Base-by-base conservation (phyloP, 2,329 filamentous ascomycete species). In the Aureobasidium sp. region DNA sequence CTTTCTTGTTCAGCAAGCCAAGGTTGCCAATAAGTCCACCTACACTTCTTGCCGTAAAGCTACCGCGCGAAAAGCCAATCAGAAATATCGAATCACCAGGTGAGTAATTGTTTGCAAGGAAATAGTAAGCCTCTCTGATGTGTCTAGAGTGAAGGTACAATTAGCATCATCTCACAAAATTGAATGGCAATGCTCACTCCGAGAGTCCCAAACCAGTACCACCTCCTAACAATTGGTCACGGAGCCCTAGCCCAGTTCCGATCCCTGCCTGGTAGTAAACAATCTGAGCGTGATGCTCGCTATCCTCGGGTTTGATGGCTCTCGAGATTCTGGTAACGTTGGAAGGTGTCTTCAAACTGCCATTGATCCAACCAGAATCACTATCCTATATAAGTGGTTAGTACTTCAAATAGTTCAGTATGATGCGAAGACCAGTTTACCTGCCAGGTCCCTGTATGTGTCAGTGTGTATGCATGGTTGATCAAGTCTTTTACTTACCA, bases 81-180 rank as follows among this genome's bases (percentile, higher is more conserved):
- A 78, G 64, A 67, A 72, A 77, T 27, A 78, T 75, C 39, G 76
- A 73, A 53, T 77, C 77, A 35, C 64, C 68, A n/a, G 65, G 61
- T 22, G 65, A 64, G 42, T 85, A 85, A 71, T 86, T 86, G 66
- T 82, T 79, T 62, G 81, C 83, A 1, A 86, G 73, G 66, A 85
- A 86, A 2, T 79, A 77, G 67, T 87, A 87, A 0, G 82, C 81
- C 67, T 85, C 83, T 12, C 82, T 78, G 62, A 86, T 79, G 58
- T 86, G 71, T 54, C 31, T 33, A 11, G 12, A 33, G 31, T 8
- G 9, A 33, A 33, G 31, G 11, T 33, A 33, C 11, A 12, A 33
- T 33, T 33, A 33, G 31, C 31, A 33, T 33, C 9, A 33, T 33
- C 9, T 33, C 9, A 33, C 31, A 8, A 12, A 12, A 8, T 33